phyloP scores from a whole-genome alignment of 208 protist genomes.

The Trypanosoma boissoni region DNA sequence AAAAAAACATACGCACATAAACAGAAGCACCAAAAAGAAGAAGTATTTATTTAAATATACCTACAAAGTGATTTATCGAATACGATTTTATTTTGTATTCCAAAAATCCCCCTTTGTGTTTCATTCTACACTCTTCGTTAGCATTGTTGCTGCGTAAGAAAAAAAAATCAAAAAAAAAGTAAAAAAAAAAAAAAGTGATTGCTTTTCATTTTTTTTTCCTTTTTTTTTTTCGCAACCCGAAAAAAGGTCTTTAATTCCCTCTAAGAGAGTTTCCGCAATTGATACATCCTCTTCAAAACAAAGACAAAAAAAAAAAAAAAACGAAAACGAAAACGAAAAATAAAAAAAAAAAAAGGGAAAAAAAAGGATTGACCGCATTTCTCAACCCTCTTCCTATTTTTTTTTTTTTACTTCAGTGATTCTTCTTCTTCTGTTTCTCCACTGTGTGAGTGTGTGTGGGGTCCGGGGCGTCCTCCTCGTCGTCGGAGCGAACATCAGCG shows the following conservation, averaged over 20 bases:
- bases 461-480: slow-evolving; percentile 28
- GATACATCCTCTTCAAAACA: not conserved
- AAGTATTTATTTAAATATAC: too few species aligned
- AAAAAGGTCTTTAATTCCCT: slow-evolving; percentile 14
- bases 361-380: too few species aligned
- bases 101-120: not conserved
- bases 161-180: slow-evolving; percentile 13
- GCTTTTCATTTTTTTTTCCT: not conserved
- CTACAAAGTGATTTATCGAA: too few species aligned
- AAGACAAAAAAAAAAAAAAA: slow-evolving; percentile 16
- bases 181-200: slow-evolving; percentile 10
- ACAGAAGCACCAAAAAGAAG: too few species aligned
- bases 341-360: not conserved
- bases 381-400: too few species aligned
- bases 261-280: too few species aligned
- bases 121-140: not conserved
- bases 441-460: slow-evolving; percentile 11
- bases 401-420: not conserved
- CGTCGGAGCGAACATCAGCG: slow-evolving; percentile 63
- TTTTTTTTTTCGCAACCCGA: slow-evolving; percentile 10
- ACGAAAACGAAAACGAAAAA: slow-evolving; percentile 15
- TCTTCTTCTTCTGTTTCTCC: not conserved
- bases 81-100: too few species aligned
- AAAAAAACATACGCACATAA: too few species aligned
- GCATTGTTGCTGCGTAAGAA: too few species aligned